phyloP scores from a whole-genome alignment of 768 basidiomycete genomes.

The Hemileccinum rubropunctum region DNA sequence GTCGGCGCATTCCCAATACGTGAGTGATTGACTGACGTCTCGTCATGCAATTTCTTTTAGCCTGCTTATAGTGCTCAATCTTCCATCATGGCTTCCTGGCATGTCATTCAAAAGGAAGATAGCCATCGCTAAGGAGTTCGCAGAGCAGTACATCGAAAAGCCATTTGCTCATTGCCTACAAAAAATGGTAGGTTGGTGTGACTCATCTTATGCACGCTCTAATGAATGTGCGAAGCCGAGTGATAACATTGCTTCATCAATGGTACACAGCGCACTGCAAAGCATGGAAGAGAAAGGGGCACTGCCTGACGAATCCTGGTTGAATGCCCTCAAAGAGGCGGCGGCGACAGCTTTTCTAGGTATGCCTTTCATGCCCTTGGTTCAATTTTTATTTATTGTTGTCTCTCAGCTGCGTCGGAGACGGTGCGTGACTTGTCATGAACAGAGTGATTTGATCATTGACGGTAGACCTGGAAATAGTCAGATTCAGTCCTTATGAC shows the following conservation, averaged over 20 bases:
- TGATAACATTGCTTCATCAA: not conserved
- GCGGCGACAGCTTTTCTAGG: constrained; percentile 10
- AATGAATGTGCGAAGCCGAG: not conserved
- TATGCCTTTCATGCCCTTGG: not conserved
- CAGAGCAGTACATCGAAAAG: constrained; percentile 2
- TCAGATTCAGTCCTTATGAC: not conserved
- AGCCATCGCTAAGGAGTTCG: not conserved
- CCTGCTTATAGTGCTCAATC: not conserved
- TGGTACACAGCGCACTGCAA: constrained; percentile 8
- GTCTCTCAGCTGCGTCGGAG: not conserved
- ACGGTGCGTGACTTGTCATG: not conserved
- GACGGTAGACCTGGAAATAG: not conserved
- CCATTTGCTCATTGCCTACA: constrained; percentile 2
- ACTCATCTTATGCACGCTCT: not conserved
- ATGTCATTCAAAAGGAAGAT: constrained; percentile 12
- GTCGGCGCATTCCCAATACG: constrained; percentile 3
- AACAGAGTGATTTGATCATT: not conserved
- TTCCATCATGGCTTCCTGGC: constrained; percentile 14
- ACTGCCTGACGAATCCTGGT: not conserved
- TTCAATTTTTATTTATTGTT: too few relatives aligned
- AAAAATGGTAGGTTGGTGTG: not conserved
- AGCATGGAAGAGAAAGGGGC: not conserved
- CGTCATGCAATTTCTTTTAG: too few relatives aligned
- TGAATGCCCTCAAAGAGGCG: constrained; percentile 4
- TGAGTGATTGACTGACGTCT: not conserved